Evolutionary conservation across 495 filamentous ascomycete species (phyloP), one percentile per base, ranked within the genome.

Genomic region (Aspergillus incahuasiensis): DNA sequence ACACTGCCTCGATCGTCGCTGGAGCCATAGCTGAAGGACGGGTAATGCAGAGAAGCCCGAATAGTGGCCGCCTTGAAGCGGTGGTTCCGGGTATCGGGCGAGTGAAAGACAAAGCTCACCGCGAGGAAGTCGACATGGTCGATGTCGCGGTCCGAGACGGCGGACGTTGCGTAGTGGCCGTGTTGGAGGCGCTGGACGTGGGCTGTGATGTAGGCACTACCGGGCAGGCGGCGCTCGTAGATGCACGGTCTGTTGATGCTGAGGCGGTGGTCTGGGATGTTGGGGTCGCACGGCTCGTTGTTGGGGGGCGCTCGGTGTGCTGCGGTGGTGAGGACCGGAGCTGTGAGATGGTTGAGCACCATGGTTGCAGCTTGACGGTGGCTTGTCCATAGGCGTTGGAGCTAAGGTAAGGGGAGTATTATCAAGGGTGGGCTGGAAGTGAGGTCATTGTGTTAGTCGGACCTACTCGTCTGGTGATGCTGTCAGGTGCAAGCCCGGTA

Each of bases 171-270:
- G 60, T 77, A 82, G 54, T 63, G 76, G 16, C 78, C 79, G 62
- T 79, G 75, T 56, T 82, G 79, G 8, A 80, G 70, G 1, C 79
- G 75, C 45, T 77, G 70, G 25, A 78, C 69, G 42, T 80, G 75
- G 0, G 74, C 78, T 0, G 76, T 78, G 52, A 80, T 72, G 54
- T 78, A 79, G n/a, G 78, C 74, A 32, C 75, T 66, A 6, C 77
- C 74, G 0, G 77, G 77, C 6, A 80, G 72, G 9, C 57, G 66
- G 19, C 77, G 75, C 56, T 82, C 79, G 48, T 82, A 82, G 50
- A 82, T 70, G 52, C 73, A 75, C 24, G 72, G 65, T 21, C 74
- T 69, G 46, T 77, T 79, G 45, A 79, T 54, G 40, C 73, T 66
- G 34, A 77, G 64, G 24, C 73, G 73, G 22, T 74, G 70, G 47